Evolutionary conservation across 2,329 filamentous ascomycete species (phyloP).

Genomic region (Ophiobolus disseminans): DNA sequence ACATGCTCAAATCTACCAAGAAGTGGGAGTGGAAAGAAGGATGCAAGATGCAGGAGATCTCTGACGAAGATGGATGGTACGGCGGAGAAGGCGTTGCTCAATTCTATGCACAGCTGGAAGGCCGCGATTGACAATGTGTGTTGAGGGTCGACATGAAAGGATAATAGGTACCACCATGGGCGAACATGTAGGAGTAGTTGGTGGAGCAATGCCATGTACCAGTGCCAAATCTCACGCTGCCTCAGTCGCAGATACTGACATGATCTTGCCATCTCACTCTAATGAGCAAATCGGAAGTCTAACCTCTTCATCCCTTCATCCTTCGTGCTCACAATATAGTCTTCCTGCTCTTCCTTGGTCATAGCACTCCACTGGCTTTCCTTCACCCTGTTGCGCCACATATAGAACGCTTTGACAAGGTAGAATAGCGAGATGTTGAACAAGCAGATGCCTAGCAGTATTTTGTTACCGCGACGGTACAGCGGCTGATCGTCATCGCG

Average conservation of each 20-base stretch:
- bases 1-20: not conserved
- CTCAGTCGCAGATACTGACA: too few species aligned
- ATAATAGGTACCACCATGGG: too few species aligned
- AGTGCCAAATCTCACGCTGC: too few species aligned
- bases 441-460: slow-evolving; percentile 42
- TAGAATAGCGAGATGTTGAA: slow-evolving; percentile 44
- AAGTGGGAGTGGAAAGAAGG: not conserved
- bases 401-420: slow-evolving; percentile 50
- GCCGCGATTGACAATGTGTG: too few species aligned
- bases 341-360: slow-evolving; percentile 36
- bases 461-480: slow-evolving; percentile 53
- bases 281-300: slow-evolving; percentile 43
- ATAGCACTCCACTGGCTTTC: slow-evolving; percentile 38
- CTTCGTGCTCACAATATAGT: slow-evolving; percentile 37
- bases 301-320: slow-evolving; percentile 40
- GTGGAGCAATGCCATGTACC: too few species aligned
- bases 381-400: slow-evolving; percentile 49
- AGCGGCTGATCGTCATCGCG: slow-evolving; percentile 54
- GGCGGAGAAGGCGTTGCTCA: not conserved
- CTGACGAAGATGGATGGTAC: not conserved
- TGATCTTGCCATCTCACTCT: too few species aligned
- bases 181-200: too few species aligned
- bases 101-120: too few species aligned
- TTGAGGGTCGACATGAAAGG: too few species aligned
- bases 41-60: not conserved